phyloP scores from a whole-genome alignment of 768 basidiomycete genomes.

The Pleurotus tuoliensis region DNA sequence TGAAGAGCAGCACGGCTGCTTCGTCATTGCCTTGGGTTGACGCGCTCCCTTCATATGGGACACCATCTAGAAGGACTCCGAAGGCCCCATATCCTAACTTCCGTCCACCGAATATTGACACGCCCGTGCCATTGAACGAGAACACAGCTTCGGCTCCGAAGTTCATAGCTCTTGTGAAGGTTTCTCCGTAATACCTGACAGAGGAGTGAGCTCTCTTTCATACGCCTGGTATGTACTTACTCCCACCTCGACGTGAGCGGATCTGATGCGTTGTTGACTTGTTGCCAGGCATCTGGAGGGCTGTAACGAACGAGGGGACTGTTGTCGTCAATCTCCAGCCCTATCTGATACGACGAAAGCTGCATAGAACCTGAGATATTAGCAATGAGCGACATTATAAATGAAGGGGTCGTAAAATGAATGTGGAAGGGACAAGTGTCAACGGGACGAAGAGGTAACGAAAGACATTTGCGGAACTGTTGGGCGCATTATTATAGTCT shows the following conservation, averaged over 20 bases:
- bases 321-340: constrained; percentile 18
- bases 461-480: too few relatives aligned
- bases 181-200: constrained; percentile 32
- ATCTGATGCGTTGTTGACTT: constrained; percentile 12
- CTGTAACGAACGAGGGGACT: constrained; percentile 22
- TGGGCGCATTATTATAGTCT: too few relatives aligned
- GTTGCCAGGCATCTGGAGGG: constrained; percentile 17
- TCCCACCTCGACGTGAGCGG: constrained; percentile 7
- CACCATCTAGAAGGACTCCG: constrained; percentile 25
- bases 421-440: not conserved
- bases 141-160: constrained; percentile 25
- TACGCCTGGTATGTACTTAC: not conserved
- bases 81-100: constrained; percentile 32
- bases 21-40: constrained; percentile 4
- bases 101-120: constrained; percentile 34
- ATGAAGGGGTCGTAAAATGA: not conserved
- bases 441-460: too few relatives aligned
- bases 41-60: constrained; percentile 15
- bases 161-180: constrained; percentile 27
- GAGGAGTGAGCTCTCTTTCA: not conserved
- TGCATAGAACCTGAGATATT: not conserved
- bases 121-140: constrained; percentile 32
- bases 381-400: constrained; percentile 5
- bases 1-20: constrained; percentile 30
- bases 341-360: not conserved